Evolutionary conservation across 495 filamentous ascomycete genomes (phyloP), one percentile per base, ranked within the genome.

Genomic region (Symbiotaphrina buchneri): DNA sequence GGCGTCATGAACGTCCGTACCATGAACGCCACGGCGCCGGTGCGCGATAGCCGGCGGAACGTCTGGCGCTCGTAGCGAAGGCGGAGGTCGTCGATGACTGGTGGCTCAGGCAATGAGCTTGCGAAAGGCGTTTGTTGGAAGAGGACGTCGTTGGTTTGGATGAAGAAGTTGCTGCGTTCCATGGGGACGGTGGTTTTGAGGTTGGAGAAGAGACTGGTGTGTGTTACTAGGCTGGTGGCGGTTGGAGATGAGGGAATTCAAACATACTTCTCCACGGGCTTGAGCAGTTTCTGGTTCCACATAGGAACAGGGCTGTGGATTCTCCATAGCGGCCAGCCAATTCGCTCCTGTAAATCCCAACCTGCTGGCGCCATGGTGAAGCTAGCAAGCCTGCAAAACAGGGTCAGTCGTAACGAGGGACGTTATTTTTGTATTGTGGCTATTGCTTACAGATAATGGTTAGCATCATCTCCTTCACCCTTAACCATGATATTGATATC

Each of bases 341-440:
- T 66, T 13, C 63, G 54, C 32, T 64, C 49, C 29, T 57, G 41
- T 1, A 70, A 53, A 8, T 54, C 55, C 65, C 65, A 70, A 10
- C 63, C 65, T 1, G 61, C 58, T 0, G 65, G 65, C 35, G 65
- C 67, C 4, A 66, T 46, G 26, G 58, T 70, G 16, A 63, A 63
- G 33, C 61, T 66, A 15, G 63, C 65, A n/a, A 53, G 47, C 6
- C 63, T 61, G 27, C 8, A 5, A 29, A 5, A 13, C 5, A 29
- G 11, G 27, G 18, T 29, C 11, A 29, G 5, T 14, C 5, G 5
- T 13, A 11, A 5, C 27, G 14, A 16, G 3, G 10, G 5, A 10
- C 16, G 26, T 32, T 40, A 31, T 40, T 26, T 17, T 4, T 33
- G 28, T 6, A 27, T 24, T 23, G 11, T 13, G 2, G 22, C 11